Evolutionary conservation across 176 grass and related monocot genomes (phyloP).

Genomic region (Avena eriantha): DNA sequence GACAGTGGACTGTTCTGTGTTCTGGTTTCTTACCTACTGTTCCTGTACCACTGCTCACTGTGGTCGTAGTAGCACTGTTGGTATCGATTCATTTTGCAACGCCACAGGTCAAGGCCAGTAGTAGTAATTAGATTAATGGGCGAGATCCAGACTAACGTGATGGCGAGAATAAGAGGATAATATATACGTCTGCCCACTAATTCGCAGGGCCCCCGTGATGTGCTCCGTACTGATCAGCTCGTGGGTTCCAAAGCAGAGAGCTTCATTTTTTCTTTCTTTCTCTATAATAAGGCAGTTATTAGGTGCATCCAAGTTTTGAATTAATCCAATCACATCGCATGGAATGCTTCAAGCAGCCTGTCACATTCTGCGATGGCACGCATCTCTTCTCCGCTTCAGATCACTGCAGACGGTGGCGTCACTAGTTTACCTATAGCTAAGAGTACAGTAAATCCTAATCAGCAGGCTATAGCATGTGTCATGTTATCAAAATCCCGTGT

Average conservation of each 20-base stretch:
- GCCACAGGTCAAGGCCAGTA: background rate
- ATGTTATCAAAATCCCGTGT: too few species aligned
- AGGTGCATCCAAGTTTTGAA: background rate
- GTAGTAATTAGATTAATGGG: background rate
- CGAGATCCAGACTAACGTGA: conserved; percentile 47
- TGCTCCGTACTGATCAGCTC: conserved; percentile 18
- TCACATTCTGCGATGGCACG: background rate
- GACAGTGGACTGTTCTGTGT: background rate
- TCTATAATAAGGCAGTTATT: too few species aligned
- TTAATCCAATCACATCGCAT: background rate
- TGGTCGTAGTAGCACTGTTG: background rate
- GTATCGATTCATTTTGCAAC: background rate
- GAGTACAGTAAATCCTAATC: too few species aligned
- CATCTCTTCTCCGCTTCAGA: background rate
- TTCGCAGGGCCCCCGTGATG: background rate
- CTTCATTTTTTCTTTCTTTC: background rate
- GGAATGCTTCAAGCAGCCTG: background rate
- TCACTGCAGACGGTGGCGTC: background rate
- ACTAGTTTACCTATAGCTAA: background rate
- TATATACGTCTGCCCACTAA: background rate
- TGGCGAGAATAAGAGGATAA: background rate
- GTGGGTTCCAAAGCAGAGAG: background rate
- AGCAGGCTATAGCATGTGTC: too few species aligned
- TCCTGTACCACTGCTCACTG: background rate
- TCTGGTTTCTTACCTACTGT: background rate